These are phyloP conservation scores for Bipolaris zeicola DNA, from an alignment of 2,329 filamentous ascomycete species.

Conservation along the genomic window DNA sequence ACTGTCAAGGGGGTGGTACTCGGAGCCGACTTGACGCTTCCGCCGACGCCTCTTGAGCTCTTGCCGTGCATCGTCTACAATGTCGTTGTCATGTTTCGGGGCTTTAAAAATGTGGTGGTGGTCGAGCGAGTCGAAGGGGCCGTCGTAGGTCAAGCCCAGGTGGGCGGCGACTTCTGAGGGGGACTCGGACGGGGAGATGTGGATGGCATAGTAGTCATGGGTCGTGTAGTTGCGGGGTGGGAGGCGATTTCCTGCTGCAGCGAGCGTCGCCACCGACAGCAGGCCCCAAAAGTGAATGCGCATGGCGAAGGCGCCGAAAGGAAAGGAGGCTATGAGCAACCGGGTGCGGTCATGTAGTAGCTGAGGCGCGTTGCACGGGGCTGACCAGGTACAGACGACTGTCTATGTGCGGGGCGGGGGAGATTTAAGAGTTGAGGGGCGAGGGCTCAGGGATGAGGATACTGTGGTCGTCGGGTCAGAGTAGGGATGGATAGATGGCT, in stretches of 20 bases:
- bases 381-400: constrained; percentile 2
- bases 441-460: constrained; percentile 12
- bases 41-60: constrained; percentile 63
- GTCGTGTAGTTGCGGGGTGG: constrained; percentile 73
- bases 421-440: not conserved
- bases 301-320: constrained; percentile 29
- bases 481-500: constrained; percentile 5
- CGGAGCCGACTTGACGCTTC: constrained; percentile 60
- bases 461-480: constrained; percentile 17
- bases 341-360: constrained; percentile 24
- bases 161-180: constrained; percentile 72
- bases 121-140: constrained; percentile 75
- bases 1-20: constrained; percentile 67
- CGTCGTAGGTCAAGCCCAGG: constrained; percentile 80
- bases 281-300: constrained; percentile 53
- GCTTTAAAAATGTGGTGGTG: constrained; percentile 86
- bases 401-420: not conserved
- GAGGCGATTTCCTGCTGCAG: constrained; percentile 45
- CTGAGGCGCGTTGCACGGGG: not conserved
- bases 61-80: constrained; percentile 58
- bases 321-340: constrained; percentile 15
- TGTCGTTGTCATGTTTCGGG: constrained; percentile 61
- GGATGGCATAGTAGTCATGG: constrained; percentile 92
- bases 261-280: constrained; percentile 43
- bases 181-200: constrained; percentile 70